Evolutionary conservation across 495 filamentous ascomycete genomes (phyloP).

Genomic region (Tuber borchii): DNA sequence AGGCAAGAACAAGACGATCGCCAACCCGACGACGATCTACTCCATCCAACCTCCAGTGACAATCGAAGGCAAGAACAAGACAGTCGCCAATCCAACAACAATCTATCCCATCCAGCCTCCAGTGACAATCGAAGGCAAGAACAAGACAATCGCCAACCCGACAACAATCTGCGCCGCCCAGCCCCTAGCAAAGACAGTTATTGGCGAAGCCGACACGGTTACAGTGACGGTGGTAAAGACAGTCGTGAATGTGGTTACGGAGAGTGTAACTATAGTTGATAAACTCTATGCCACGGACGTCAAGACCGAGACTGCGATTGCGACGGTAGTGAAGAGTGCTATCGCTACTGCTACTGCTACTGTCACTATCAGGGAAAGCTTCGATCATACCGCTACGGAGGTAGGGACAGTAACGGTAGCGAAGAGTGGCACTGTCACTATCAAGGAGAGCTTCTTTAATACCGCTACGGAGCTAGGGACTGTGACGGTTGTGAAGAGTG

Average conservation of each 20-base stretch:
- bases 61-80: background rate
- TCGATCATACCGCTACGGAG: constrained; percentile 11
- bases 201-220: background rate
- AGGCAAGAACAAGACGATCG: background rate
- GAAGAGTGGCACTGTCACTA: background rate
- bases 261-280: background rate
- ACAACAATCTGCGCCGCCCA: background rate
- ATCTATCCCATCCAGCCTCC: background rate
- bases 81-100: background rate
- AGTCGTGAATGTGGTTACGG: background rate
- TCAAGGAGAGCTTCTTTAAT: background rate
- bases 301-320: constrained; percentile 5
- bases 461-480: constrained; percentile 12
- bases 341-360: constrained; percentile 16
- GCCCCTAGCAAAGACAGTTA: background rate
- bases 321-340: constrained; percentile 8
- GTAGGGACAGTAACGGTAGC: background rate
- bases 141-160: background rate
- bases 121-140: background rate
- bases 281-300: background rate
- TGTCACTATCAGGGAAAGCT: background rate
- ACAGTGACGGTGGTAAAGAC: background rate
- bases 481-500: constrained; percentile 1
- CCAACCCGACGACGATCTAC: background rate
- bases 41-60: background rate